Evolutionary conservation across 805 yeast genomes (phyloP), one percentile per base, ranked within the genome.

Genomic region (Ogataea naganishii): DNA sequence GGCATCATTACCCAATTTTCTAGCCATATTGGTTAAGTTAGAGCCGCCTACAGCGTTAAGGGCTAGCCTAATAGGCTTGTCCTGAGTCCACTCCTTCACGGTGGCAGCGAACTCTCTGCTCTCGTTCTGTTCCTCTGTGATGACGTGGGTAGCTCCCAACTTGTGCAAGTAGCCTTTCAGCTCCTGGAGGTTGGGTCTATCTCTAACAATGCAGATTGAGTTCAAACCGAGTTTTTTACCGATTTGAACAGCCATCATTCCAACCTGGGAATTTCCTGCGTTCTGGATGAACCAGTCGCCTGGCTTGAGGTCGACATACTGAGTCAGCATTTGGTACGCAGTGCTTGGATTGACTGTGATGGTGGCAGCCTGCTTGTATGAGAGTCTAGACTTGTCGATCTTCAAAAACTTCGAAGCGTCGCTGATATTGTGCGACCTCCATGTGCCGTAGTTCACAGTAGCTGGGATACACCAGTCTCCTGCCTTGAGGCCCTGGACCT

Each of bases 241-340:
- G 31, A 92, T 72, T 56, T 92, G 99, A 28, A 85, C 69, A 6
- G 95, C 97, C 43, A 81, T 77, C 43, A 85, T 75, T 5, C 96
- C 95, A 8, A 92, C 99, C 18, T 92, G 94, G 6, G 95, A 84
- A 41, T 85, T 92, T 20, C 95, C 97, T 19, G 96, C 98, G 47
- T 89, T 92, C 59, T 92, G 97, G 38, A 92, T 76, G 39, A 92
- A 72, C 95, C 95, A 92, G 53, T 88, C 88, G 13, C 84, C 84
- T 2, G 74, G 69, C 35, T 62, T 53, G 46, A 80, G 57, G 32
- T 72, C 64, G 30, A 60, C 72, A 52, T 73, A 81, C 54, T 79
- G 70, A 12, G 80, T 74, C 38, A 89, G 76, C 82, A 92, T 71
- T 55, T 84, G 82, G 46, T 75, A 84, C 0, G 97, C 98, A 7